These are phyloP conservation scores for Echium plantagineum DNA, from an alignment of 257 asterid genomes.

Conservation along the genomic window DNA sequence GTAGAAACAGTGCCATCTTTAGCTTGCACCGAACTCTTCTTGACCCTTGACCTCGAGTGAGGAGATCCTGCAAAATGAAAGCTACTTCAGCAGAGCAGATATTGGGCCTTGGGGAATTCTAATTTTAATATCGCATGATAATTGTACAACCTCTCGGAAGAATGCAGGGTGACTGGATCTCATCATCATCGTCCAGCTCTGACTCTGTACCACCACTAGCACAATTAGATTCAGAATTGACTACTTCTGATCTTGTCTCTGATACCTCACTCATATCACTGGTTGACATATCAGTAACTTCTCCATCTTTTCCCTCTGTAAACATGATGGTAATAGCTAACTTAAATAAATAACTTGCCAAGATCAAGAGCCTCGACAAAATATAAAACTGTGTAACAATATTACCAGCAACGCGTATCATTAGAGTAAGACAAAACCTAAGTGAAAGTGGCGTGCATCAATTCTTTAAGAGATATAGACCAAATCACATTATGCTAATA, in stretches of 20 bases:
- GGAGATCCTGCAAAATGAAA: constrained; percentile 43
- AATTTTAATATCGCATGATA: not conserved
- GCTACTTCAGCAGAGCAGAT: not conserved
- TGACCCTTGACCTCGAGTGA: constrained; percentile 35
- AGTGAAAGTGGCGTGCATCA: not conserved
- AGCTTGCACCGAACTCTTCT: constrained; percentile 30
- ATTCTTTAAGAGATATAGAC: not conserved
- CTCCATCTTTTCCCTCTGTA: constrained; percentile 45
- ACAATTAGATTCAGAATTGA: constrained; percentile 27
- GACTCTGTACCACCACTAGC: constrained; percentile 46
- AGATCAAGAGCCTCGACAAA: not conserved
- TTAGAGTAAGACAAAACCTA: no score
- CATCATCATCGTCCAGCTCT: constrained; percentile 35
- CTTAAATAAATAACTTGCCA: not conserved
- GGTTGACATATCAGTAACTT: constrained; percentile 26
- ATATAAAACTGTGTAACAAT: not conserved
- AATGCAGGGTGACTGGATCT: constrained; percentile 48
- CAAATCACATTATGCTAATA: no score
- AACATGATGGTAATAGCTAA: constrained; percentile 7
- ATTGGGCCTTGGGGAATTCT: constrained; percentile 2
- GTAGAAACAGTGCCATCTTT: constrained; percentile 18
- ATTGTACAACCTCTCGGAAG: constrained; percentile 25
- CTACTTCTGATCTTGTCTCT: constrained; percentile 20
- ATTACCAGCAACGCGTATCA: not conserved
- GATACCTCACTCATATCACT: constrained; percentile 17